A percentile compares a stretch with the other conserved stretches of the same genome.
Conservation (phyloP, 2,329 filamentous ascomycete genomes). For the Arthrocladium fulminans region DNA sequence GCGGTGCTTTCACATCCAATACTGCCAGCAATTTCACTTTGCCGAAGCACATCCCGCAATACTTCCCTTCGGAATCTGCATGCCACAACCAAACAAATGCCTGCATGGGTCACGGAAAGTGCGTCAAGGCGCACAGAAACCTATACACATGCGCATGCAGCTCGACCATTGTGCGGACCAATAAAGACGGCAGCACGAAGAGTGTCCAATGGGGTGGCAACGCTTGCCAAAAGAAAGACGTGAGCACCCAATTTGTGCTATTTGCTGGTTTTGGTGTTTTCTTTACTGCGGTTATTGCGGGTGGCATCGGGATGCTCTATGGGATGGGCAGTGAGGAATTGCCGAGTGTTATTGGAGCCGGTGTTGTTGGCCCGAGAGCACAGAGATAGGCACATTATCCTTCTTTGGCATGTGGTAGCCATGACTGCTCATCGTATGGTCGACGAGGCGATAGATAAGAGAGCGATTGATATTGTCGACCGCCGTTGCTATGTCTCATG, state of each 20-base stretch:
- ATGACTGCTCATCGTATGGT: no score
- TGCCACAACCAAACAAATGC: slow-evolving; percentile 64
- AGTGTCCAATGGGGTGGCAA: slow-evolving; percentile 72
- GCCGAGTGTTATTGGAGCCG: slow-evolving; percentile 91
- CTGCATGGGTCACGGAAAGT: slow-evolving; percentile 76
- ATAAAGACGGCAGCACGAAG: slow-evolving; percentile 41
- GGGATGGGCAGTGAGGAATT: slow-evolving; percentile 78
- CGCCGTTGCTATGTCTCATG: no score
- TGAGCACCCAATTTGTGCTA: slow-evolving; percentile 83
- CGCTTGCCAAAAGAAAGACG: slow-evolving; percentile 83
- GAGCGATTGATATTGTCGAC: no score
- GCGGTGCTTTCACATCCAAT: slow-evolving; percentile 29
- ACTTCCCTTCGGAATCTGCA: slow-evolving; percentile 60
- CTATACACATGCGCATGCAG: slow-evolving; percentile 78
- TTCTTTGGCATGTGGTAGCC: no score
- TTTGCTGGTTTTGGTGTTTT: slow-evolving; percentile 66
- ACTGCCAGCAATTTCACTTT: slow-evolving; percentile 28
- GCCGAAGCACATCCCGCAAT: slow-evolving; percentile 53
- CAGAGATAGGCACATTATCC: no score
- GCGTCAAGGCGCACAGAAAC: slow-evolving; percentile 55
- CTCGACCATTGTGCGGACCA: slow-evolving; percentile 43
- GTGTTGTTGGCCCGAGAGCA: slow-evolving; percentile 62
- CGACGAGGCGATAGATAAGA: no score
- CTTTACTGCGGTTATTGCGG: slow-evolving; percentile 58
- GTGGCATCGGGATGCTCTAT: slow-evolving; percentile 70